Conservation (phyloP, 805 yeast species). For the Metschnikowia proteae region DNA sequence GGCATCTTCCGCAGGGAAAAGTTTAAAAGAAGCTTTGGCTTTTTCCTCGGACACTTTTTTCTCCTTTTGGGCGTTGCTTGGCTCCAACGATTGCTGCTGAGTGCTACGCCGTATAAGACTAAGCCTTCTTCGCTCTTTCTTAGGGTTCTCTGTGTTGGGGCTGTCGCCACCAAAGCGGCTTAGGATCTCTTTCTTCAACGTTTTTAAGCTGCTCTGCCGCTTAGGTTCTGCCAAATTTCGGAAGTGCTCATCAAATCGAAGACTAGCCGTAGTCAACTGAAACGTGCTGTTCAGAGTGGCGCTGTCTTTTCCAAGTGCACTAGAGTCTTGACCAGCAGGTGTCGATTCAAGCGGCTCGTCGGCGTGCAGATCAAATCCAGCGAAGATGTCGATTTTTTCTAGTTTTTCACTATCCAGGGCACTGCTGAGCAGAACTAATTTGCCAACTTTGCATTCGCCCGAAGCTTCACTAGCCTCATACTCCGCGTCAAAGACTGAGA, state of each 20-base stretch:
- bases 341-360: neutral
- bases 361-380: conserved; percentile 1
- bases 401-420: neutral
- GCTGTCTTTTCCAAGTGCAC: conserved; percentile 1
- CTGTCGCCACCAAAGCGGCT: conserved; percentile 1
- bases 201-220: conserved; percentile 1
- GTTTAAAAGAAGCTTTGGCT: neutral
- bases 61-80: neutral
- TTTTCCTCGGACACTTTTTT: neutral
- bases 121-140: neutral
- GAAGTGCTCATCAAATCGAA: conserved; percentile 5
- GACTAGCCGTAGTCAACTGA: conserved; percentile 4
- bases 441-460: neutral
- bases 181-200: neutral
- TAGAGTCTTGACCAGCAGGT: neutral
- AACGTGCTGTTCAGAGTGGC: conserved; percentile 3
- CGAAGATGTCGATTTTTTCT: neutral
- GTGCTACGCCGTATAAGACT: neutral
- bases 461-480: neutral
- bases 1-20: neutral
- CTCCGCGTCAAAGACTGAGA: neutral
- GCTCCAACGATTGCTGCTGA: neutral
- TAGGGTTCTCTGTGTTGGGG: neutral
- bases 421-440: conserved; percentile 2
- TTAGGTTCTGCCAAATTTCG: neutral